Evolutionary conservation across 371 early-diverging fungal genomes (phyloP).

Genomic region (Mucor saturninus): DNA sequence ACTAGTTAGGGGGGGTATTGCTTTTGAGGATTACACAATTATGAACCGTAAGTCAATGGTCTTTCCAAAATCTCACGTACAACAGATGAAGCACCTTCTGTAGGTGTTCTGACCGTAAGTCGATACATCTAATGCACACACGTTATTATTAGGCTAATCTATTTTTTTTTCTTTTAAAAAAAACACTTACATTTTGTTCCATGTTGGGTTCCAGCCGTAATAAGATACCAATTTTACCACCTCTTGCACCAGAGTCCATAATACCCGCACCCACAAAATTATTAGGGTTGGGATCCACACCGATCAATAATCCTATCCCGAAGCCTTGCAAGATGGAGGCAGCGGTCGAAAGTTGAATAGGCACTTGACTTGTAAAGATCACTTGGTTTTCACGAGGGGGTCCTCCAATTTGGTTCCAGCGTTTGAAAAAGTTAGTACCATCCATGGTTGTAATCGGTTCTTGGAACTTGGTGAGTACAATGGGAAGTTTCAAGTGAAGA

Average conservation of each 20-base stretch:
- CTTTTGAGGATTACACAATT: neutral
- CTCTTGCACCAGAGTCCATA: constrained; percentile 64
- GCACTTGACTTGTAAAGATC: constrained; percentile 66
- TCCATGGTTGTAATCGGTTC: constrained; percentile 79
- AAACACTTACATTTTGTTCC: constrained; percentile 80
- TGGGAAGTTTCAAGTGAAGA: constrained; percentile 74
- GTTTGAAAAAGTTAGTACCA: constrained; percentile 84
- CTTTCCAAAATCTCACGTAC: constrained; percentile 51
- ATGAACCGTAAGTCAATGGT: constrained; percentile 22
- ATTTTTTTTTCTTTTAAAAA: neutral
- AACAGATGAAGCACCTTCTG: constrained; percentile 72
- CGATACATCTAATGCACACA: constrained; percentile 78
- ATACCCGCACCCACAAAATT: constrained; percentile 92
- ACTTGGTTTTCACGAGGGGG: constrained; percentile 78
- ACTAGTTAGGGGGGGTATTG: neutral
- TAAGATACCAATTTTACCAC: constrained; percentile 91
- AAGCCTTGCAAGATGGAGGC: constrained; percentile 65
- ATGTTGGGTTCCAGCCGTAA: constrained; percentile 88
- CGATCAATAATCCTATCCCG: constrained; percentile 74
- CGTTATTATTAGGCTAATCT: neutral
- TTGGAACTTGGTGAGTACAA: constrained; percentile 84
- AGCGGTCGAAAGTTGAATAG: constrained; percentile 57
- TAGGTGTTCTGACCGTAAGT: constrained; percentile 89
- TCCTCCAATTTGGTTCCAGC: constrained; percentile 96
- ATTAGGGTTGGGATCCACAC: constrained; percentile 87